A percentile compares a stretch with the other conserved stretches of the same genome.
Conservation (phyloP, 176 grass and related monocot genomes). For the Hsuehochloa calcarea region DNA sequence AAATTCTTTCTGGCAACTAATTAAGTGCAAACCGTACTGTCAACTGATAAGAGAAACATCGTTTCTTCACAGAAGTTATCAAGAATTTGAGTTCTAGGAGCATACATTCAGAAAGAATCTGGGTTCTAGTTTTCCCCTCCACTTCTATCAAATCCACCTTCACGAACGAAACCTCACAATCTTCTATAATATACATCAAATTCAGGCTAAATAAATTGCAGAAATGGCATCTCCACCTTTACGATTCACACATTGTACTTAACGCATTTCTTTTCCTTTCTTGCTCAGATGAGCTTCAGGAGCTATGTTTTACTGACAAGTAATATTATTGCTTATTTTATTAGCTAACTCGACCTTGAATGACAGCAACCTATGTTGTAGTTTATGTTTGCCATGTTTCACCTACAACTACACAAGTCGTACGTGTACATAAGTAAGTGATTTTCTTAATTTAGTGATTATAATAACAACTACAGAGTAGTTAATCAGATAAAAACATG, state of each 20-base stretch:
- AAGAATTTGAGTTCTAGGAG: background rate
- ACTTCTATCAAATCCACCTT: background rate
- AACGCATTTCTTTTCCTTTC: background rate
- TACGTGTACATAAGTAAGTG: background rate
- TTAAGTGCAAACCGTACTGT: background rate
- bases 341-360: background rate
- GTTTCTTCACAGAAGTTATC: background rate
- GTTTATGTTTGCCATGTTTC: background rate
- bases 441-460: background rate
- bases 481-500: background rate
- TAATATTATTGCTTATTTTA: background rate
- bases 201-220: background rate
- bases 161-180: background rate
- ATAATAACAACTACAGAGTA: background rate
- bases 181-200: background rate
- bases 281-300: background rate
- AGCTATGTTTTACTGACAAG: background rate
- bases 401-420: background rate
- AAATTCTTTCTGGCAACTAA: background rate
- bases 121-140: background rate
- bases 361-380: background rate
- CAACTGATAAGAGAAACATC: too few species aligned
- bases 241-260: background rate
- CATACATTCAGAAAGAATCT: background rate
- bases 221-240: background rate